A percentile compares a stretch with the other conserved stretches of the same genome.
Conservation (phyloP, 257 asterid species). For the Ehretia macrophylla region DNA sequence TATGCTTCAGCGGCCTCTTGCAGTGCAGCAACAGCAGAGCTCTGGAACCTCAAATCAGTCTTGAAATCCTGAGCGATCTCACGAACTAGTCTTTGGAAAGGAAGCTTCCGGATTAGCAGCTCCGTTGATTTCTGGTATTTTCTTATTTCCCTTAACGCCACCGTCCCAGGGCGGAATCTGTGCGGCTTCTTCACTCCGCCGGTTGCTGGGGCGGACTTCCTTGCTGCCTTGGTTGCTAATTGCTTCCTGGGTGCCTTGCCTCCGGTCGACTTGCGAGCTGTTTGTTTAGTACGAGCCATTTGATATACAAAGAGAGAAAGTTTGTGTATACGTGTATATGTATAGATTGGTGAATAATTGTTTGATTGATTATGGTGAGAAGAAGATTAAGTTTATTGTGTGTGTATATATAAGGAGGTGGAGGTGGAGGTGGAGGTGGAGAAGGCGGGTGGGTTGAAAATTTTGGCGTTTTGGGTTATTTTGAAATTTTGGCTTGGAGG, state of each 20-base stretch:
- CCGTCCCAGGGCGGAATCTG: slow-evolving; percentile 75
- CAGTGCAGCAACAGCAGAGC: slow-evolving; percentile 68
- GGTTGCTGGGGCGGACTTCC: slow-evolving; percentile 71
- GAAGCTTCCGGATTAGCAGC: slow-evolving; percentile 64
- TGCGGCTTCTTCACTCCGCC: slow-evolving; percentile 85
- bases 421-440: too few species aligned
- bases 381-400: too few species aligned
- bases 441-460: too few species aligned
- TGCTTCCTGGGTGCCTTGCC: slow-evolving; percentile 82
- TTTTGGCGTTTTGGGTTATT: too few species aligned
- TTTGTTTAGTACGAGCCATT: too few species aligned
- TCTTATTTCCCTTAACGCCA: slow-evolving; percentile 65
- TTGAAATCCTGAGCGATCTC: slow-evolving; percentile 78
- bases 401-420: too few species aligned
- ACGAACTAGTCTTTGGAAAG: slow-evolving; percentile 71
- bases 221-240: slow-evolving; percentile 73
- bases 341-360: too few species aligned
- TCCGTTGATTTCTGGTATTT: slow-evolving; percentile 71
- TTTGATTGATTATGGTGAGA: too few species aligned
- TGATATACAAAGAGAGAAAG: too few species aligned
- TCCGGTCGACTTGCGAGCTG: slow-evolving; percentile 30
- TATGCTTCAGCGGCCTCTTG: slow-evolving; percentile 80
- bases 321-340: too few species aligned
- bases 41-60: slow-evolving; percentile 77
- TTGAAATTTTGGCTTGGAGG: too few species aligned